Conservation (phyloP, 306 rosid species). For the Argentina anserina region DNA sequence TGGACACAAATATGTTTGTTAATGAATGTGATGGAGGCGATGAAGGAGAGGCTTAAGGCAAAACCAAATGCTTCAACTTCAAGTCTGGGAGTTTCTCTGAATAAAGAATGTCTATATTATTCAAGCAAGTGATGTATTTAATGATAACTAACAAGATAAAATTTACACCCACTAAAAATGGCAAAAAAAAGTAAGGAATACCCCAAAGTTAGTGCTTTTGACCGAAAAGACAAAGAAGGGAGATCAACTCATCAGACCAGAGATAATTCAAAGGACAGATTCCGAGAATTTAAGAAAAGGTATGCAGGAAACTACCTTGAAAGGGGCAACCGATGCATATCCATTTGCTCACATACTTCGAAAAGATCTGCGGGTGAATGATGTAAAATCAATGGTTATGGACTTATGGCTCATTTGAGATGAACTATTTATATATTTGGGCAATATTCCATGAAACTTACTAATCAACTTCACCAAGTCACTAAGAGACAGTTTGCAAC, state of each 20-base stretch:
- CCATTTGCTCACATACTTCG: conserved; percentile 88
- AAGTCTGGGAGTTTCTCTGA: too few species aligned
- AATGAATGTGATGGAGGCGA: too few species aligned
- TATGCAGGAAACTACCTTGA: conserved; percentile 50
- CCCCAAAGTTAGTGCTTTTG: neutral
- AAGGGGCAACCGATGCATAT: conserved; percentile 89
- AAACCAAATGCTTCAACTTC: too few species aligned
- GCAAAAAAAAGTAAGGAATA: neutral
- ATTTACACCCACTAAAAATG: neutral
- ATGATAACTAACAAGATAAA: neutral
- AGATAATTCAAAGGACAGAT: neutral
- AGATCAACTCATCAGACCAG: neutral
- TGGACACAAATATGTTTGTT: too few species aligned
- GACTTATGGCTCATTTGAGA: conserved; percentile 13
- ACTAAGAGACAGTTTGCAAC: conserved; percentile 29
- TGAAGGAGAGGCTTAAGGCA: too few species aligned
- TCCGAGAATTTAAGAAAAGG: neutral
- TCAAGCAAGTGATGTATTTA: neutral
- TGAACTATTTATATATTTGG: conserved; percentile 3
- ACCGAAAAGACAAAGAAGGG: neutral
- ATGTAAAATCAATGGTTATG: conserved; percentile 24
- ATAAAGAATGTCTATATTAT: neutral
- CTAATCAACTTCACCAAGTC: conserved; percentile 16
- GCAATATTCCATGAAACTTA: conserved; percentile 19
- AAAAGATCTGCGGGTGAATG: conserved; percentile 58